Conservation (phyloP, 805 yeast genomes). For the Kockiozyma suomiensis region DNA sequence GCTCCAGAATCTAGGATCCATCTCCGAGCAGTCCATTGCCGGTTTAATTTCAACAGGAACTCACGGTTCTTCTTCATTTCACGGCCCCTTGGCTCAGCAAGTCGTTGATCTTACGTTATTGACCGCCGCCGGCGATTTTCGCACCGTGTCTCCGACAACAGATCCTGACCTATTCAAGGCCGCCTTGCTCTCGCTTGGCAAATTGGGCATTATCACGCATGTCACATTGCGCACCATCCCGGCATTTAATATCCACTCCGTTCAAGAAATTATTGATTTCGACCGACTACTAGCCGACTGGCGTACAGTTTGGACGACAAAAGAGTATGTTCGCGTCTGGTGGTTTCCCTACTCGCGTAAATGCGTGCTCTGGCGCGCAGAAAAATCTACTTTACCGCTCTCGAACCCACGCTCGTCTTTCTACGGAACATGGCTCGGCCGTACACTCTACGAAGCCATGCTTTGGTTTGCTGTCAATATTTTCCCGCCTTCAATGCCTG, state of each 20-base stretch:
- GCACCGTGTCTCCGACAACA: slow-evolving; percentile 66
- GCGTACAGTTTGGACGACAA: slow-evolving; percentile 76
- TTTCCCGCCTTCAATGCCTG: slow-evolving; percentile 77
- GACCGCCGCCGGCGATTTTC: slow-evolving; percentile 71
- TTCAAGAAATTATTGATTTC: slow-evolving; percentile 79
- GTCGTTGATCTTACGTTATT: slow-evolving; percentile 75
- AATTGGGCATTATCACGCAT: slow-evolving; percentile 83
- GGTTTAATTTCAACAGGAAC: slow-evolving; percentile 98
- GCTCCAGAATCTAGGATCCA: slow-evolving; percentile 89
- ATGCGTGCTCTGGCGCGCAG: slow-evolving; percentile 89
- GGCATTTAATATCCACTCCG: slow-evolving; percentile 73
- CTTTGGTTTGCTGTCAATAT: slow-evolving; percentile 78
- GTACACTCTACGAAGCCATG: slow-evolving; percentile 76
- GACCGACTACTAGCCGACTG: slow-evolving; percentile 63
- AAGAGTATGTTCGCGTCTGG: slow-evolving; percentile 94
- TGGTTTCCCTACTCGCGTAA: slow-evolving; percentile 93
- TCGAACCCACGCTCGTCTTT: slow-evolving; percentile 72
- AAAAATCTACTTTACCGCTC: slow-evolving; percentile 66
- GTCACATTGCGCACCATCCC: slow-evolving; percentile 88
- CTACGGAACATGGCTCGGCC: slow-evolving; percentile 81
- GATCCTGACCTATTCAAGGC: slow-evolving; percentile 74
- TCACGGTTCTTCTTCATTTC: slow-evolving; percentile 92
- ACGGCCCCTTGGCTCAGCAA: slow-evolving; percentile 87
- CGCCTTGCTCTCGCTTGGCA: slow-evolving; percentile 82
- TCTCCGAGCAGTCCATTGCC: slow-evolving; percentile 88